Evolutionary conservation across 202 grass and related monocot species (phyloP), one percentile per base, ranked within the genome.

Genomic region (Thinopyrum obtusiflorum): DNA sequence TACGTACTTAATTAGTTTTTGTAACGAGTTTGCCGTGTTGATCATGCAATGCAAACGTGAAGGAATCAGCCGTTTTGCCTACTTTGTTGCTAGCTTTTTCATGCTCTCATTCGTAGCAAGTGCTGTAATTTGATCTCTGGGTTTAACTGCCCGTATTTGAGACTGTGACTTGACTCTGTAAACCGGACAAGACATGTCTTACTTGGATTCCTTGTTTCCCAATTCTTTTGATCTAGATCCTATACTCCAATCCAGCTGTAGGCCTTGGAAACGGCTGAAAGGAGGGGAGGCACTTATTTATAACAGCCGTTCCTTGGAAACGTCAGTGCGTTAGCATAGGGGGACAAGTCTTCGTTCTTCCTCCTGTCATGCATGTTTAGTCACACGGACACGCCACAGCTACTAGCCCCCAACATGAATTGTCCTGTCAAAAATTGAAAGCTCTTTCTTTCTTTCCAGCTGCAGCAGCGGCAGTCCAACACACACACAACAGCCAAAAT

Each of bases 381-480:
- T 32, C 31, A 33, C 73, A 32, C 47, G 39, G 57, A 77, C 23
- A 67, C 79, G 44, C 14, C 69, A 61, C 49, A 20, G 49, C 27
- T 8, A 29, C 31, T 25, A 17, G 20, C 55, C 37, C 66, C 67
- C 40, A 46, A 20, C 49, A 20, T 47, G 82, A 76, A 49, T 65
- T 20, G 83, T 85, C 87, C 29, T 17, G 69, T 85, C 87, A 25
- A 66, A 39, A 40, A 74, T 61, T 87, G 79, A 76, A 68, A 61
- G 23, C 68, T 31, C 69, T 68, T 87, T 67, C 68, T 37, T 59
- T 21, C 68, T 67, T 87, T 31, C 59, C 59, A 65, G 25, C 61
- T 59, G 60, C 69, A 17, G 68, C 85, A 36, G 77, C 72, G 4
- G 3, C 31, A 55, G 59, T 44, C 18, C 29, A 14, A n/a, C 33